A percentile compares a stretch with the other conserved stretches of the same genome.
These are phyloP conservation scores for Suillus placidus DNA, from an alignment of 768 basidiomycete species.

Conservation along the genomic window DNA sequence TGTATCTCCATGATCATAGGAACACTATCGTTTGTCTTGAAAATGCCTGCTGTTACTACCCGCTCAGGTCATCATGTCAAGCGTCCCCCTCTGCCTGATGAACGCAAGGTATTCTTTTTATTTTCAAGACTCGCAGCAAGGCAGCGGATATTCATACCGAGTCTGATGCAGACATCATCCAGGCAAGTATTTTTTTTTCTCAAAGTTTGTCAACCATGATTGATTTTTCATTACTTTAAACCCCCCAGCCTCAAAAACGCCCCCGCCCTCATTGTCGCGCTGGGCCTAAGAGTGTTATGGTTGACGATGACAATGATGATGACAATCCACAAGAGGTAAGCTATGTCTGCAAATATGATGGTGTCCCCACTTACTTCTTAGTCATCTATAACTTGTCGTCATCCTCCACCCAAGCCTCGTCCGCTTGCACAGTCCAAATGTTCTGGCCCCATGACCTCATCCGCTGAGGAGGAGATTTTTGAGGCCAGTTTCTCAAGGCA, in stretches of 20 bases:
- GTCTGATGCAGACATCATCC: not conserved
- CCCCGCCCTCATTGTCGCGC: not conserved
- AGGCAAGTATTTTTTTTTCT: not conserved
- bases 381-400: not conserved
- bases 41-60: constrained; percentile 2
- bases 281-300: not conserved
- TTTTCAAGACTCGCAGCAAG: not conserved
- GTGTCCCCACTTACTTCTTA: not conserved
- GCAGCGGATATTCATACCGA: not conserved
- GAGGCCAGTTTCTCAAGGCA: not conserved
- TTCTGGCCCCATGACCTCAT: constrained; percentile 1
- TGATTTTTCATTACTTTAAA: not conserved
- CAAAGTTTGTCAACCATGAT: not conserved
- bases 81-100: not conserved
- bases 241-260: not conserved
- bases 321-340: not conserved
- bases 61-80: not conserved
- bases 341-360: not conserved
- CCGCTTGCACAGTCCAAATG: not conserved
- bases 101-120: not conserved
- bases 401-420: not conserved
- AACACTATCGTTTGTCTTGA: not conserved
- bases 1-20: not conserved
- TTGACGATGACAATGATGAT: not conserved
- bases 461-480: not conserved